Percentiles rank a stretch among this genome's conserved stretches.
phyloP scores from a whole-genome alignment of 192 early-diverging fungal species.

The Jimgerdemannia flammicorona region DNA sequence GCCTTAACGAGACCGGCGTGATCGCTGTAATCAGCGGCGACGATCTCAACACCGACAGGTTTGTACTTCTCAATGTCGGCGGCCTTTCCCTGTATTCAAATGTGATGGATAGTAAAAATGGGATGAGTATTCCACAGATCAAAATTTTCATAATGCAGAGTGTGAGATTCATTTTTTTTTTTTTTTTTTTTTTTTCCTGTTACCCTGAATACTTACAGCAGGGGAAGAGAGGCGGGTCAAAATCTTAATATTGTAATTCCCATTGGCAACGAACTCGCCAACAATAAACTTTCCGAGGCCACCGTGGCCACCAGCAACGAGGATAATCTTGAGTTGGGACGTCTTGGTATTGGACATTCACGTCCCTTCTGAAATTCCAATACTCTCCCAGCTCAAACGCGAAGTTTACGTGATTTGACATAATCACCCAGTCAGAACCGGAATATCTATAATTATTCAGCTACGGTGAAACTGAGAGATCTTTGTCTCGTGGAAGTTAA shows the following conservation, averaged over 20 bases:
- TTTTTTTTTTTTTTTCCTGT: too few species aligned
- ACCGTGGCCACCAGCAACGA: slow-evolving; percentile 9
- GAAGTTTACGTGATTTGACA: too few species aligned
- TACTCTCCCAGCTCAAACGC: too few species aligned
- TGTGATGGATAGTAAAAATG: neutral
- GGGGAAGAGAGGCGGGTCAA: too few species aligned
- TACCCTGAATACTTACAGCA: too few species aligned
- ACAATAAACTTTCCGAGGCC: slow-evolving; percentile 1
- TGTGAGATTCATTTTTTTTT: neutral
- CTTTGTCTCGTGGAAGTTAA: too few species aligned
- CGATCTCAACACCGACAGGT: slow-evolving; percentile 5
- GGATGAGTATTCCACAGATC: neutral
- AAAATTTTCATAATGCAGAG: neutral
- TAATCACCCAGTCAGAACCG: too few species aligned
- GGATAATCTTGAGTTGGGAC: too few species aligned
- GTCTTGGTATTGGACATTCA: too few species aligned
- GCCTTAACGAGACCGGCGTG: slow-evolving; percentile 15
- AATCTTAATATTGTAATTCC: slow-evolving; percentile 13
- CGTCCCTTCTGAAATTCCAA: too few species aligned
- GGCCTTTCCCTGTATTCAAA: neutral
- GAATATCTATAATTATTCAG: too few species aligned
- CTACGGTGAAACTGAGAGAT: too few species aligned
- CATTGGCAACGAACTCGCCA: slow-evolving; percentile 11
- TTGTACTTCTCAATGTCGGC: neutral
- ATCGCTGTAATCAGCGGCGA: slow-evolving; percentile 14